Conservation (phyloP, 768 basidiomycete species). For the Collybiopsis luxurians region DNA sequence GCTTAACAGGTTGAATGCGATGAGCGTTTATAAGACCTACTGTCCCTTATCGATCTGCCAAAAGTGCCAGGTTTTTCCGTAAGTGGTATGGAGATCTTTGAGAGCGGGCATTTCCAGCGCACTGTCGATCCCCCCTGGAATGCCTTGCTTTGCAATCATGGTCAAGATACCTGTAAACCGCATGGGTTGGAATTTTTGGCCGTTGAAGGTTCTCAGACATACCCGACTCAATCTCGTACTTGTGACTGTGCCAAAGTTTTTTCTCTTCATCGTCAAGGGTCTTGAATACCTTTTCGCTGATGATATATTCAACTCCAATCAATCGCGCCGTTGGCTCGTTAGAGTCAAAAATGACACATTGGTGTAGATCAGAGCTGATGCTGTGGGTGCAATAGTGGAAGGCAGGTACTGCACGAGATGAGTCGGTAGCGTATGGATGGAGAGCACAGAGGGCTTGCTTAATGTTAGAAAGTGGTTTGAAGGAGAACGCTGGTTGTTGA, state of each 20-base stretch:
- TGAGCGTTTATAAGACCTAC: neutral
- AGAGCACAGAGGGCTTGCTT: conserved; percentile 6
- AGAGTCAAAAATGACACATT: conserved; percentile 44
- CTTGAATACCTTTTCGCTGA: conserved; percentile 41
- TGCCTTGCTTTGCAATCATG: conserved; percentile 2
- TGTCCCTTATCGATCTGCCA: conserved; percentile 6
- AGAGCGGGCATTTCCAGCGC: conserved; percentile 1
- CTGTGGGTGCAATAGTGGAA: conserved; percentile 6
- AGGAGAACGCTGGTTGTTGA: conserved; percentile 1
- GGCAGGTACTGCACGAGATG: neutral
- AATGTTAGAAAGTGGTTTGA: neutral
- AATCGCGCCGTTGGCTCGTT: conserved; percentile 40
- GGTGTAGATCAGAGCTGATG: conserved; percentile 10
- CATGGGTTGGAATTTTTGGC: neutral
- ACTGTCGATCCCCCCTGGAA: neutral
- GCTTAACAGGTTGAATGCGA: too few species aligned
- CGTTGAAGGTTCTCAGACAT: neutral
- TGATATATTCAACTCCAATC: conserved; percentile 54
- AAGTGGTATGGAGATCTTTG: conserved; percentile 6
- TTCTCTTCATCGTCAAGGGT: conserved; percentile 43
- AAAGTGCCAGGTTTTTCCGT: conserved; percentile 7
- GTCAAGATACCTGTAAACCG: neutral
- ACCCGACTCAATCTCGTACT: conserved; percentile 35
- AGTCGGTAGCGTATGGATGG: conserved; percentile 2
- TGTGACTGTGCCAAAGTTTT: conserved; percentile 53